A percentile compares a stretch with the other conserved stretches of the same genome.
These are phyloP conservation scores for Rhizophagus clarus DNA, from an alignment of 192 early-diverging fungal species.

Conservation along the genomic window DNA sequence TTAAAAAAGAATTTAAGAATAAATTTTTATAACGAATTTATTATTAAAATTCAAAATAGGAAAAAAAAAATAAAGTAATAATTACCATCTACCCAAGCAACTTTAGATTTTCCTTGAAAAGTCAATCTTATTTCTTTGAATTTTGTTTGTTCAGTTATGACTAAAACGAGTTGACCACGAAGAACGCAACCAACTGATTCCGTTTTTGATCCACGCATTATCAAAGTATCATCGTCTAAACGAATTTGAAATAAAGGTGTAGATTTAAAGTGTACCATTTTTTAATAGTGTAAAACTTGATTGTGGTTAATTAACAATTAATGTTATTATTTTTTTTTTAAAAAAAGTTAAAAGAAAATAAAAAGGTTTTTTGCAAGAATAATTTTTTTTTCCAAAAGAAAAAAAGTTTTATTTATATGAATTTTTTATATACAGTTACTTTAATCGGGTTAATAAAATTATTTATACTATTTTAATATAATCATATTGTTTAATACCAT, in stretches of 20 bases:
- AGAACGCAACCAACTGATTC: constrained; percentile 54
- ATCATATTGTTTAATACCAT: too few species aligned
- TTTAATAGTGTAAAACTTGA: neutral
- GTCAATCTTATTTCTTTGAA: constrained; percentile 50
- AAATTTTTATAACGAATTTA: neutral
- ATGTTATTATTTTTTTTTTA: too few species aligned
- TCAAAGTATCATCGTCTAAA: constrained; percentile 39
- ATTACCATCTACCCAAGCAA: constrained; percentile 47
- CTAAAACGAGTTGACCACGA: constrained; percentile 53
- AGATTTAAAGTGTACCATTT: neutral
- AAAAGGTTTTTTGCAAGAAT: too few species aligned
- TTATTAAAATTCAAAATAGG: too few species aligned
- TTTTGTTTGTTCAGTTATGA: constrained; percentile 48
- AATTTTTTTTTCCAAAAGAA: too few species aligned
- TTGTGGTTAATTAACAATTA: too few species aligned
- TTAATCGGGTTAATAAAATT: too few species aligned
- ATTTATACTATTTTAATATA: too few species aligned
- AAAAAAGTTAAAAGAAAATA: too few species aligned
- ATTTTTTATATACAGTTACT: too few species aligned
- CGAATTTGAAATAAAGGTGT: constrained; percentile 29
- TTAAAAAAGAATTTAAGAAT: neutral
- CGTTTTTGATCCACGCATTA: constrained; percentile 39
- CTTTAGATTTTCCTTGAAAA: constrained; percentile 52
- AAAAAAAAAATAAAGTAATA: neutral
- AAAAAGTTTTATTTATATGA: too few species aligned